phyloP scores from a whole-genome alignment of 2,329 filamentous ascomycete genomes.

The Sarocladium strictum region DNA sequence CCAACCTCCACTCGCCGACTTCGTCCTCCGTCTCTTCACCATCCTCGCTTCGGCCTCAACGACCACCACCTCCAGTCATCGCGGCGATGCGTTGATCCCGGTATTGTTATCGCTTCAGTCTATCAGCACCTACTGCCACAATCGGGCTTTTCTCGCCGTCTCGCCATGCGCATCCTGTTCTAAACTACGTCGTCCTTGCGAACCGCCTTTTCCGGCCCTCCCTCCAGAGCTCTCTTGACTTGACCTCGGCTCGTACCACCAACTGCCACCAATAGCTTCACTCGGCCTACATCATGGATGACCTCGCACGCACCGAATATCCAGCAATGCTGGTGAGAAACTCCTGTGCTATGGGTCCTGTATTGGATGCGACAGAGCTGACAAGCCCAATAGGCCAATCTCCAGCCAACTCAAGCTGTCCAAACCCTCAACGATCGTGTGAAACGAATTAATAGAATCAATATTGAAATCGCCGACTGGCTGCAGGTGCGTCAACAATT shows the following conservation, averaged over 20 bases:
- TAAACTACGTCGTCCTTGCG: background rate
- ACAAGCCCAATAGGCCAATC: slow-evolving; percentile 54
- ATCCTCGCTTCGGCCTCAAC: background rate
- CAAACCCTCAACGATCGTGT: slow-evolving; percentile 79
- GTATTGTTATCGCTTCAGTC: background rate
- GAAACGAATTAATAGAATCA: slow-evolving; percentile 78
- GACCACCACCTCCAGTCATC: slow-evolving; percentile 3
- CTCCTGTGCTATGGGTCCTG: background rate
- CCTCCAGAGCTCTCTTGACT: slow-evolving; percentile 28
- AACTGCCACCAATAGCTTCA: slow-evolving; percentile 23
- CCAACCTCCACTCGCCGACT: background rate
- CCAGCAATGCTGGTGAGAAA: slow-evolving; percentile 85
- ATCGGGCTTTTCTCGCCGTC: background rate
- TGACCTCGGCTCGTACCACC: background rate
- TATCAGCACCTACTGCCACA: background rate
- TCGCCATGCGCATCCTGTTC: slow-evolving; percentile 10
- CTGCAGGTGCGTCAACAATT: slow-evolving; percentile 62
- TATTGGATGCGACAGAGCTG: background rate
- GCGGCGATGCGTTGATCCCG: background rate
- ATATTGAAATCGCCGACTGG: slow-evolving; percentile 92
- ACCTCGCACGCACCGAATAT: slow-evolving; percentile 82
- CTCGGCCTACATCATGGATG: slow-evolving; percentile 52
- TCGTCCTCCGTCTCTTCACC: background rate
- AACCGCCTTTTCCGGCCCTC: slow-evolving; percentile 12
- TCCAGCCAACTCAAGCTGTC: slow-evolving; percentile 79